Evolutionary conservation across 176 grass and related monocot species (phyloP).

Genomic region (Oryza coarctata): DNA sequence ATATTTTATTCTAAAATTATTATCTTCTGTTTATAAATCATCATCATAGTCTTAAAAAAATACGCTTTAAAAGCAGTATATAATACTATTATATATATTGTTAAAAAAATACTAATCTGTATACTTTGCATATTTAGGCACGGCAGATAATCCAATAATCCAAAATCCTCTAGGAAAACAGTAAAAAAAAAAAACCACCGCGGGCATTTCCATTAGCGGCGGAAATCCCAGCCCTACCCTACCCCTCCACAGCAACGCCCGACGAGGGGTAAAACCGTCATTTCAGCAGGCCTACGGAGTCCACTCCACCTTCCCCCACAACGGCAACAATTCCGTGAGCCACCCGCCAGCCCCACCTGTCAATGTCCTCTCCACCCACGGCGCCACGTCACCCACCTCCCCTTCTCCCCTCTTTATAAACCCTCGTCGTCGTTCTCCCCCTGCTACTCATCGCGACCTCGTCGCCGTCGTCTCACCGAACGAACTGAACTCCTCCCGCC

Average conservation of each 20-base stretch:
- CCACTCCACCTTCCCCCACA: background rate
- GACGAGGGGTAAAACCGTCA: background rate
- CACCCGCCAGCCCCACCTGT: slow-evolving; percentile 31
- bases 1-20: too few species aligned
- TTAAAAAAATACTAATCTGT: too few species aligned
- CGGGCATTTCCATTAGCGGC: background rate
- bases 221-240: background rate
- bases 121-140: too few species aligned
- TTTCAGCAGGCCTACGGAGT: background rate
- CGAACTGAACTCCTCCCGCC: background rate
- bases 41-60: too few species aligned
- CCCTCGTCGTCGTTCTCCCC: background rate
- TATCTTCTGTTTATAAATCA: too few species aligned
- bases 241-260: background rate
- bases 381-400: slow-evolving; percentile 20
- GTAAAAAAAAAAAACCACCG: background rate
- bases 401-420: background rate
- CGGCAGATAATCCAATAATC: too few species aligned
- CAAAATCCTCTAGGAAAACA: too few species aligned
- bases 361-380: slow-evolving; percentile 2
- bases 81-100: too few species aligned
- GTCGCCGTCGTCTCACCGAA: background rate
- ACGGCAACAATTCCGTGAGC: slow-evolving; percentile 17
- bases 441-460: background rate
- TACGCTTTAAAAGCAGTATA: too few species aligned